These are phyloP conservation scores for Ganoderma meredithae DNA, from an alignment of 1,284 basidiomycete genomes.

Conservation along the genomic window DNA sequence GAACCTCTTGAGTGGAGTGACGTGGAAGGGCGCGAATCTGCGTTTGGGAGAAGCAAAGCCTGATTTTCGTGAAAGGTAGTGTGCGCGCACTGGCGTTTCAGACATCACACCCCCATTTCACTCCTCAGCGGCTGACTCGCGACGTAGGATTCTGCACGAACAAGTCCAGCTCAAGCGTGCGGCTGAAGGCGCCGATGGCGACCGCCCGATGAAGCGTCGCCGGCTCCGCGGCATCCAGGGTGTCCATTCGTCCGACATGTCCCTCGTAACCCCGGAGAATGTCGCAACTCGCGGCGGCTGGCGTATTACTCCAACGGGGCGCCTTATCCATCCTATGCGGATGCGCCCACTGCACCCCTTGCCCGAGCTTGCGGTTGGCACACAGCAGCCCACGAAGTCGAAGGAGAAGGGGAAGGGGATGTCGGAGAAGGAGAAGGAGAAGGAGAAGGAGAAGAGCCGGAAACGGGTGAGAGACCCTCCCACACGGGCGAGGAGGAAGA, in stretches of 20 bases:
- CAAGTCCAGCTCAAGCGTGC: constrained; percentile 38
- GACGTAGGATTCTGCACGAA: constrained; percentile 47
- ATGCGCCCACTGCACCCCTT: constrained; percentile 74
- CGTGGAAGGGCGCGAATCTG: constrained; percentile 84
- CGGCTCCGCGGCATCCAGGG: constrained; percentile 47
- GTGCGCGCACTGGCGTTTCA: too few relatives aligned
- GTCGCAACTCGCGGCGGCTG: constrained; percentile 61
- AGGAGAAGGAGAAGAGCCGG: constrained; percentile 31
- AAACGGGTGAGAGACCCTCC: constrained; percentile 44
- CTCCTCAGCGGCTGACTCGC: not conserved
- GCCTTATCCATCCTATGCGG: constrained; percentile 67
- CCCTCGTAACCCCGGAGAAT: constrained; percentile 63
- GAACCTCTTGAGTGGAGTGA: constrained; percentile 77
- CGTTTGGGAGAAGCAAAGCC: constrained; percentile 82
- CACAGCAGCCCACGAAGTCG: constrained; percentile 27
- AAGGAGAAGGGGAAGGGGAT: constrained; percentile 29
- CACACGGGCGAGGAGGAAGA: constrained; percentile 55
- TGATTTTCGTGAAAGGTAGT: constrained; percentile 69
- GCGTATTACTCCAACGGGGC: constrained; percentile 70
- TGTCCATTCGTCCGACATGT: constrained; percentile 64
- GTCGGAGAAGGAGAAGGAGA: constrained; percentile 24
- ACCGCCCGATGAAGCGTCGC: constrained; percentile 45
- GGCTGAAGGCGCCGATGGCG: constrained; percentile 32
- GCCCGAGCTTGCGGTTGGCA: constrained; percentile 43
- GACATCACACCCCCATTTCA: not conserved